Conservation (phyloP, 2,329 filamentous ascomycete genomes). For the Ophiostoma perfectum region DNA sequence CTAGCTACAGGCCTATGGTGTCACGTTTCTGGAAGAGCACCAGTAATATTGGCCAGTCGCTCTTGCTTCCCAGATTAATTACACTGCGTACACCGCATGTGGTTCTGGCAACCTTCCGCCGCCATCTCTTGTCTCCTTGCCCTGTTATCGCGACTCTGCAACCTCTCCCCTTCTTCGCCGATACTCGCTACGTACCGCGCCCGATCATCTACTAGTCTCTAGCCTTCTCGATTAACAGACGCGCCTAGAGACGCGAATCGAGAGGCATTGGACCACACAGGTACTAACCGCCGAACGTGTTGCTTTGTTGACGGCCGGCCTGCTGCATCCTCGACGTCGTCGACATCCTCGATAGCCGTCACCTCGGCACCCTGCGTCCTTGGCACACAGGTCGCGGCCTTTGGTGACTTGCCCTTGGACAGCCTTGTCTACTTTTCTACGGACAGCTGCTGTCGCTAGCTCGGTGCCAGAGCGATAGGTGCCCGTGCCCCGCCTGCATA, state of each 20-base stretch:
- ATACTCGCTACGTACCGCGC: background rate
- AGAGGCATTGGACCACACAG: background rate
- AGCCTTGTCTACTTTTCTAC: background rate
- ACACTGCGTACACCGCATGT: background rate
- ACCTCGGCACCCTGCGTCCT: background rate
- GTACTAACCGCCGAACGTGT: background rate
- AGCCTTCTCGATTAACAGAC: background rate
- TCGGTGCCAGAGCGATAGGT: background rate
- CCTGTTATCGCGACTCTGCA: constrained; percentile 10
- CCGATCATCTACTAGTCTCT: background rate
- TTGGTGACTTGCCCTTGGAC: background rate
- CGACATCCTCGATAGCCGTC: background rate
- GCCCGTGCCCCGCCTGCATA: constrained; percentile 1
- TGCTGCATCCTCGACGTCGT: background rate
- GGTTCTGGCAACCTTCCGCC: constrained; percentile 1
- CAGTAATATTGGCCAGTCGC: background rate
- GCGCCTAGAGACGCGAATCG: background rate
- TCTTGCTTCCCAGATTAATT: background rate
- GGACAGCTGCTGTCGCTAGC: background rate
- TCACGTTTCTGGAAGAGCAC: background rate
- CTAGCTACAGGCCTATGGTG: constrained; percentile 8
- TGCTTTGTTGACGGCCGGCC: background rate
- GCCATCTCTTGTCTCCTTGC: background rate
- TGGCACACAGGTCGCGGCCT: background rate
- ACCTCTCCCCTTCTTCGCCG: background rate